Percentiles rank a stretch among this genome's conserved stretches.
phyloP scores from a whole-genome alignment of 306 rosid genomes.

The Corylus americana region DNA sequence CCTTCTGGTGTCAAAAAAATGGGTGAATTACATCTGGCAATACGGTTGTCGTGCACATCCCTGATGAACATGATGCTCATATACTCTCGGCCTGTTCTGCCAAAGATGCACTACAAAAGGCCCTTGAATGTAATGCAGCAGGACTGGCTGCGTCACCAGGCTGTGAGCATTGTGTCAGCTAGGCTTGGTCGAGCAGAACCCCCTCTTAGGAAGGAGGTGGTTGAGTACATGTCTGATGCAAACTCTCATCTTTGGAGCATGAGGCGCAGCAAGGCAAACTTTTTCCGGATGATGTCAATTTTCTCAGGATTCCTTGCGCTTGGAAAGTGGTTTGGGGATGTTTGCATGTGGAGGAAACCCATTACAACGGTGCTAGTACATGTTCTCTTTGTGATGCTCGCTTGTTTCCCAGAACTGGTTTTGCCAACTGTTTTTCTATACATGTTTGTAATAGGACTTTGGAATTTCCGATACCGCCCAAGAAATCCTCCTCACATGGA shows the following conservation, averaged over 20 bases:
- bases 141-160: slow-evolving; percentile 66
- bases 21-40: slow-evolving; percentile 92
- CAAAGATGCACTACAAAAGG: slow-evolving; percentile 83
- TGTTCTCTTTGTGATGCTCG: slow-evolving; percentile 74
- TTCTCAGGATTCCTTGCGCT: slow-evolving; percentile 50
- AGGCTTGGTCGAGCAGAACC: slow-evolving; percentile 83
- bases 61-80: slow-evolving; percentile 48
- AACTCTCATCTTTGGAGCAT: slow-evolving; percentile 91
- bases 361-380: slow-evolving; percentile 80
- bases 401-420: slow-evolving; percentile 78
- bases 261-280: slow-evolving; percentile 97
- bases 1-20: slow-evolving; percentile 84
- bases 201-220: slow-evolving; percentile 76
- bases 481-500: slow-evolving; percentile 87
- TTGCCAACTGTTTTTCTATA: slow-evolving; percentile 83
- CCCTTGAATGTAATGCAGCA: slow-evolving; percentile 76
- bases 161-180: slow-evolving; percentile 67
- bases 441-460: slow-evolving; percentile 84
- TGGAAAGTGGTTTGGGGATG: slow-evolving; percentile 77
- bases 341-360: slow-evolving; percentile 68
- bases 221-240: slow-evolving; percentile 82
- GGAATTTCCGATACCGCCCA: slow-evolving; percentile 80
- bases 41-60: slow-evolving; percentile 77
- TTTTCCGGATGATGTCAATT: slow-evolving; percentile 57
- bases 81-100: slow-evolving; percentile 78